Base-by-base conservation (phyloP, 2,329 filamentous ascomycete genomes). In the Verticillium zaregamsianum region DNA sequence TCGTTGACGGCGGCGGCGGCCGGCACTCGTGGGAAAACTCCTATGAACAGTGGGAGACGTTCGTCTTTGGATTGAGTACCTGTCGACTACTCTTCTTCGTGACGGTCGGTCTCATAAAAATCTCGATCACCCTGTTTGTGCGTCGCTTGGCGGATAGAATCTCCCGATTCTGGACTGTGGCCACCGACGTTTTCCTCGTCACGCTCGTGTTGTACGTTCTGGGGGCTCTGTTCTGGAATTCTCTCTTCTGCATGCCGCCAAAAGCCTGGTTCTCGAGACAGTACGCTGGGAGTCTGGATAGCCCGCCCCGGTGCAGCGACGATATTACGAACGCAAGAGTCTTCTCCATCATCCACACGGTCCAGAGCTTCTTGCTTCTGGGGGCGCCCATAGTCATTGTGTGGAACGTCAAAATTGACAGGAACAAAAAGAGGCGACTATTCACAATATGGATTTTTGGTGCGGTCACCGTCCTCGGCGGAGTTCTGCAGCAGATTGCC, bases 321-420 rank as follows among this genome's bases (percentile, higher is more conserved):
- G 59, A 64, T 2, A 63, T 62, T 15, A 54, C 64, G 9, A 62
- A 68, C 9, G 64, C 65, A 5, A 65, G 63, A 45, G 59, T 69
- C 5, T 58, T 74, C 23, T 68, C 68, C 62, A 63, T 67, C 35
- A 68, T 74, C 12, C 74, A 76, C 59, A 70, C 74, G 14, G 65
- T 70, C 14, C 71, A 75, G 64, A 74, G 74, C 45, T 70, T 74
- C 61, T 65, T 65, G 9, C 64, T 76, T 2, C 65, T 76, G n/a
- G 52, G 66, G 2, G 70, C 72, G 0, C 74, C 74, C 2, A 62
- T 76, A 7, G 68, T 74, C n/a, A 70, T 76, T 1, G 62, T 76
- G 5, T 76, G 70, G 71, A 70, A 69, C 37, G 68, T 76, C 2
- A 64, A 65, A 14, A 74, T 76, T 67, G 64, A 68, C 1, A 65